phyloP scores from a whole-genome alignment of 768 basidiomycete species.

The Suillus plorans region DNA sequence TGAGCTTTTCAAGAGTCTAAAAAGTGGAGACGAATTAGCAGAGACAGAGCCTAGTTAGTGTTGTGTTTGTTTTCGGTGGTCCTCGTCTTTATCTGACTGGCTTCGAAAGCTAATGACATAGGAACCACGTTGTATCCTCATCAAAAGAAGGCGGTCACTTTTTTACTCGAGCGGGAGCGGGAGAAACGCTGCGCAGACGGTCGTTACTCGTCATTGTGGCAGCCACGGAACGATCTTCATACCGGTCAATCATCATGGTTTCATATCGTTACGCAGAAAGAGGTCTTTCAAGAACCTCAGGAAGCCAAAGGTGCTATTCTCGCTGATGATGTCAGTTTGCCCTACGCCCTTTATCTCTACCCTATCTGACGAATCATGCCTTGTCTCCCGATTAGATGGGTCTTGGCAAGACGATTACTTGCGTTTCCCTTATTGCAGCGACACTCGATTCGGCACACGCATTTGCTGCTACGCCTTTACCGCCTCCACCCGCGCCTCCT shows the following conservation, averaged over 20 bases:
- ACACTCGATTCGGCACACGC: conserved; percentile 69
- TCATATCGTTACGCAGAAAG: conserved; percentile 82
- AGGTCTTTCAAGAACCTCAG: conserved; percentile 61
- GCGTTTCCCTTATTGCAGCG: conserved; percentile 89
- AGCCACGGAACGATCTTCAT: conserved; percentile 49
- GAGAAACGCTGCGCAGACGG: conserved; percentile 60
- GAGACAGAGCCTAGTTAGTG: conserved; percentile 85
- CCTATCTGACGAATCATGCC: conserved; percentile 16
- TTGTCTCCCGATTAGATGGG: conserved; percentile 70
- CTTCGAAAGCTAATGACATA: conserved; percentile 58
- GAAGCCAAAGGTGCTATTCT: conserved; percentile 88
- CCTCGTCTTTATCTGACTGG: conserved; percentile 15
- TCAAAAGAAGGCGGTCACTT: conserved; percentile 97
- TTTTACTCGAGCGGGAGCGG: conserved; percentile 85
- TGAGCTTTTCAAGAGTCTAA: conserved; percentile 86
- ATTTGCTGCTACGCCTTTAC: conserved; percentile 62
- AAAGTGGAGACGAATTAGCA: conserved; percentile 80
- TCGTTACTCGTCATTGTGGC: conserved; percentile 72
- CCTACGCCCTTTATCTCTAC: conserved; percentile 14
- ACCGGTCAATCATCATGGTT: conserved; percentile 60
- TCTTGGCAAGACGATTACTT: conserved; percentile 95
- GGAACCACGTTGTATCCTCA: conserved; percentile 92
- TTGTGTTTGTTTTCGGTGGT: conserved; percentile 14
- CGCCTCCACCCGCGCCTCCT: conserved; percentile 40
- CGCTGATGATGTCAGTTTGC: conserved; percentile 86